These are phyloP conservation scores for Paracorniculantispora psalliotae DNA, from an alignment of 2,329 filamentous ascomycete genomes.

Conservation along the genomic window DNA sequence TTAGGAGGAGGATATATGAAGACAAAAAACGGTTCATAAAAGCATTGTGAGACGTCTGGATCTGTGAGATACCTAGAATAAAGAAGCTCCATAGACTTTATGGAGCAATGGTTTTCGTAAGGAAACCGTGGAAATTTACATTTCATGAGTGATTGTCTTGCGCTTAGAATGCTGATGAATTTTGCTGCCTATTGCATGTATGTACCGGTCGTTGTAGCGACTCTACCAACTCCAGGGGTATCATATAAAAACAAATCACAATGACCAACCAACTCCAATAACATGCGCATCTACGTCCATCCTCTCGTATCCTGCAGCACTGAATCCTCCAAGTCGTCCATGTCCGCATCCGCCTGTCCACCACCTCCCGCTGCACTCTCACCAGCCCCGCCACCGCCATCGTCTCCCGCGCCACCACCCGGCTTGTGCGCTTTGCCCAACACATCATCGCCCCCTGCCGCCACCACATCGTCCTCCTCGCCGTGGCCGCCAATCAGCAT, in stretches of 20 bases:
- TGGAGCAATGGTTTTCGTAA: not conserved
- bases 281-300: not conserved
- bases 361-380: not conserved
- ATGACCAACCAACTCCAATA: not conserved
- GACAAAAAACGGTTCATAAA: conserved; percentile 18
- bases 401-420: conserved; percentile 19
- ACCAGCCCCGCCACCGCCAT: conserved; percentile 2
- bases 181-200: not conserved
- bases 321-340: conserved; percentile 10
- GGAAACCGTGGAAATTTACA: not conserved
- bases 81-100: conserved; percentile 19
- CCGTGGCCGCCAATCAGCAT: conserved; percentile 48
- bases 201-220: not conserved
- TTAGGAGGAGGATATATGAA: conserved; percentile 14
- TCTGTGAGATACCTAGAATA: conserved; percentile 32
- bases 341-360: conserved; percentile 8
- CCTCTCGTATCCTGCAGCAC: not conserved
- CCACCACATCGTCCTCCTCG: conserved; percentile 36
- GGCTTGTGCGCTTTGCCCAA: conserved; percentile 3
- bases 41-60: conserved; percentile 22
- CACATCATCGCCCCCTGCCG: conserved; percentile 8
- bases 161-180: not conserved
- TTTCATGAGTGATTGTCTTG: not conserved
- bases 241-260: not conserved
- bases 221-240: not conserved